Conservation (phyloP, 176 grass and related monocot genomes). For the Cymbopogon citratus region DNA sequence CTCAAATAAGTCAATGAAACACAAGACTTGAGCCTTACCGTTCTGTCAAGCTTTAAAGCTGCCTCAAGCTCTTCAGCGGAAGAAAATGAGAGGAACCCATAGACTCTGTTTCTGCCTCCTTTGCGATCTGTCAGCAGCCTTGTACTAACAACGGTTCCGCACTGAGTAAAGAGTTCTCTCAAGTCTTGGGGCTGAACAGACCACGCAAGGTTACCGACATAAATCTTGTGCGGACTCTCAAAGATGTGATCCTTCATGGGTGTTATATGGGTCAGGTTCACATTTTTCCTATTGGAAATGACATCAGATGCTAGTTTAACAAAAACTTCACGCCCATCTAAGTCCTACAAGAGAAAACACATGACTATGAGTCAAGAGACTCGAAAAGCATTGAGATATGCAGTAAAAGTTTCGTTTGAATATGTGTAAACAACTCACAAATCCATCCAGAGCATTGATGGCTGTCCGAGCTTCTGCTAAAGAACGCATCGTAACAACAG, state of each 20-base stretch:
- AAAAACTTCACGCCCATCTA: slow-evolving; percentile 64
- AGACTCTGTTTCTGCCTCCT: slow-evolving; percentile 54
- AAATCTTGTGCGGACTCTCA: slow-evolving; percentile 59
- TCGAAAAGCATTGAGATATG: not conserved
- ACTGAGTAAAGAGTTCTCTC: slow-evolving; percentile 56
- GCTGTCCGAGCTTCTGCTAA: slow-evolving; percentile 57
- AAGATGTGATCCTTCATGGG: slow-evolving; percentile 63
- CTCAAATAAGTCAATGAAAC: not conserved
- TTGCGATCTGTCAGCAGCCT: slow-evolving; percentile 64
- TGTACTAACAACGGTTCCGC: slow-evolving; percentile 56
- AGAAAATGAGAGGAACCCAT: slow-evolving; percentile 71
- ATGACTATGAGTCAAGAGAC: not conserved
- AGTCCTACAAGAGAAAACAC: slow-evolving; percentile 36
- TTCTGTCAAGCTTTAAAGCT: slow-evolving; percentile 41
- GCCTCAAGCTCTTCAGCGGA: slow-evolving; percentile 48
- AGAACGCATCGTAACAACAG: slow-evolving; percentile 64
- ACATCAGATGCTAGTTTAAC: slow-evolving; percentile 61
- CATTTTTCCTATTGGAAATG: slow-evolving; percentile 43
- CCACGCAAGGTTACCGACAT: slow-evolving; percentile 74
- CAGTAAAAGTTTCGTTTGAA: not conserved
- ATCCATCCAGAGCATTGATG: slow-evolving; percentile 51
- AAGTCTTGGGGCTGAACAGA: slow-evolving; percentile 55
- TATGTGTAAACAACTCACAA: slow-evolving; percentile 35
- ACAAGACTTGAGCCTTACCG: slow-evolving; percentile 26
- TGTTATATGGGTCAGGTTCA: slow-evolving; percentile 28